Evolutionary conservation across 441 rosid genomes (phyloP).

Genomic region (Adansonia rubrostipa): DNA sequence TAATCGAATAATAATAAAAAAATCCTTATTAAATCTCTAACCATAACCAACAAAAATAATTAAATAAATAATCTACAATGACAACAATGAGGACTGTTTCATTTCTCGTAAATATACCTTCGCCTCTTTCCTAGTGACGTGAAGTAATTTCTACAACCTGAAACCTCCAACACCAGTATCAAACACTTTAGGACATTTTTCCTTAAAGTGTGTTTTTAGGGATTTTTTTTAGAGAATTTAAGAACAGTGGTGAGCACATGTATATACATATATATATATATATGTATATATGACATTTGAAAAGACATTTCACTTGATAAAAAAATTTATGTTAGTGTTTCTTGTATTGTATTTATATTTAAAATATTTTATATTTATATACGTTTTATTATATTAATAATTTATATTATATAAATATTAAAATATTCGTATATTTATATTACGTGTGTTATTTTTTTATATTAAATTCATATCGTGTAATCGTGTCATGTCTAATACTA

Average conservation of each 20-base stretch:
- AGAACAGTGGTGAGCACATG: background rate
- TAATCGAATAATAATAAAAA: too few relatives aligned
- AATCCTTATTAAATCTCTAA: too few relatives aligned
- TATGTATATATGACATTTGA: background rate
- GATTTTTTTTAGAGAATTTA: background rate
- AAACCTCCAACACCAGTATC: background rate
- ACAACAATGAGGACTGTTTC: background rate
- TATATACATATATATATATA: too few relatives aligned
- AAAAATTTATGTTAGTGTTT: background rate
- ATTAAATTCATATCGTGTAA: too few relatives aligned
- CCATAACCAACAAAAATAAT: too few relatives aligned
- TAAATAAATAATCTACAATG: background rate
- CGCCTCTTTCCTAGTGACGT: background rate
- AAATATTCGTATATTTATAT: too few relatives aligned
- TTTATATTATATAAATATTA: too few relatives aligned
- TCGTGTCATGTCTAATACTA: too few relatives aligned
- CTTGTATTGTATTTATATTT: too few relatives aligned
- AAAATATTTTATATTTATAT: too few relatives aligned
- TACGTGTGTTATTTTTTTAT: too few relatives aligned
- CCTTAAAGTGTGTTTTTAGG: background rate
- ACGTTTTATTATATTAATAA: too few relatives aligned
- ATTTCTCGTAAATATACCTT: background rate
- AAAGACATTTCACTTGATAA: background rate
- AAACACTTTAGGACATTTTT: background rate
- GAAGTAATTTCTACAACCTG: background rate